phyloP scores from a whole-genome alignment of 2,329 filamentous ascomycete species.

The Talaromyces sp. region DNA sequence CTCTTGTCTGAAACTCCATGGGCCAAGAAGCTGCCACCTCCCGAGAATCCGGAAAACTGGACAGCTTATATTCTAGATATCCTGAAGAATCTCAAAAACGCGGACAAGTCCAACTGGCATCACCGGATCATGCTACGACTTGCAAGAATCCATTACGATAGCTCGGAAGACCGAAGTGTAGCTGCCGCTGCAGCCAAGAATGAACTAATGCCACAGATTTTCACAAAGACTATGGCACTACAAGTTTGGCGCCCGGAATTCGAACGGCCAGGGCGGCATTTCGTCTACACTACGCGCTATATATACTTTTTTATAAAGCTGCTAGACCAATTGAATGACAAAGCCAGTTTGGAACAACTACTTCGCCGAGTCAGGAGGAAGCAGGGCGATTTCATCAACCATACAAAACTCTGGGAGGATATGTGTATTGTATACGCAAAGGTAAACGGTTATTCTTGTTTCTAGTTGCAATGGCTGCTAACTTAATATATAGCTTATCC shows the following conservation, averaged over 20 bases:
- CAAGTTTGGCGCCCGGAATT: slow-evolving; percentile 94
- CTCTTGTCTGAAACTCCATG: slow-evolving; percentile 52
- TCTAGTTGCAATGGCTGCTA: slow-evolving; percentile 18
- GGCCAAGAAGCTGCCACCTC: slow-evolving; percentile 47
- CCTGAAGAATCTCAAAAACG: slow-evolving; percentile 55
- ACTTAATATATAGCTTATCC: slow-evolving; percentile 46
- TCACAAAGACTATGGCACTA: slow-evolving; percentile 91
- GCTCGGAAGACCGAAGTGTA: slow-evolving; percentile 43
- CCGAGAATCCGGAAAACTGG: slow-evolving; percentile 51
- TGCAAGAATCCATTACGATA: slow-evolving; percentile 59
- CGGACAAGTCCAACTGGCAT: slow-evolving; percentile 93
- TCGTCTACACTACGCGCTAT: slow-evolving; percentile 86
- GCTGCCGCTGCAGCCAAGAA: slow-evolving; percentile 63
- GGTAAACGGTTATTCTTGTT: slow-evolving; percentile 19
- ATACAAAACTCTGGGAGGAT: slow-evolving; percentile 59
- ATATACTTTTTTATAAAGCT: slow-evolving; percentile 75
- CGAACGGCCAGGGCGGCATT: slow-evolving; percentile 78
- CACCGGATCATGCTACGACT: slow-evolving; percentile 83
- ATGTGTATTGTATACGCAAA: slow-evolving; percentile 56
- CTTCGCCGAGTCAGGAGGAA: slow-evolving; percentile 77
- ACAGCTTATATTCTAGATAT: slow-evolving; percentile 59
- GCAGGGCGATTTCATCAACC: slow-evolving; percentile 67
- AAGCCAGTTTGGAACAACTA: slow-evolving; percentile 70
- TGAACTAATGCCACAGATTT: slow-evolving; percentile 77
- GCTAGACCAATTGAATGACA: slow-evolving; percentile 69